Evolutionary conservation across 306 rosid species (phyloP), one percentile per base, ranked within the genome.

Genomic region (Acmispon strigosus): DNA sequence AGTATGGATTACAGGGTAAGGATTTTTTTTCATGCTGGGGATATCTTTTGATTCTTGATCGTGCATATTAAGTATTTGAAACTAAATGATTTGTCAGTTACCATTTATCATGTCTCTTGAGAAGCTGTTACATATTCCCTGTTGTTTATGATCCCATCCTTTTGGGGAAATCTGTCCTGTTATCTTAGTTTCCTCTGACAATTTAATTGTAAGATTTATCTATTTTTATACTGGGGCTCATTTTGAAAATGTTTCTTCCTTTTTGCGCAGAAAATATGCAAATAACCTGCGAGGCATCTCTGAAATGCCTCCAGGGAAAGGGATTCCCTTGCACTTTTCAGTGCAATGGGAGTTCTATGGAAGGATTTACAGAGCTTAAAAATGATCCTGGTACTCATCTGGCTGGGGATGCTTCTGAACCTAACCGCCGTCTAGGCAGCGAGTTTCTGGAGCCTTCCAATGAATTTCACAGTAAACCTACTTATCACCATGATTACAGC

Each of bases 271-370:
- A 81, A 86, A 80, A 79, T 69, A 84, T 75, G 96, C 89, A 83
- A 87, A 81, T 88, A 81, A 77, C 48, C 81, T 86, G 91, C 16
- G 96, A 89, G 98, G 92, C 92, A 80, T 87, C 96, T 70, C 73
- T 86, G 24, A 89, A 89, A 70, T 89, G 94, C 90, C 92, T 87
- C 86, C 94, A 85, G 79, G 85, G 81, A 68, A 88, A 83, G 84
- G 92, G 85, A 45, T 76, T 83, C 66, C 92, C 90, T 62, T 87
- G 78, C 85, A 80, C 76, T 66, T 76, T 82, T 45, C 86, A 78
- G 27, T 73, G 79, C 72, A 78, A 82, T 76, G 96, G 89, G 78
- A 81, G 84, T 80, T 83, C 92, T 51, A 58, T 74, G 16, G 84
- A 81, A 79, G 91, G 82, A 47, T 78, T 79, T 78, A 42, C 83